Evolutionary conservation across 345 rosid genomes (phyloP).

Genomic region (Rubroshorea leprosula): DNA sequence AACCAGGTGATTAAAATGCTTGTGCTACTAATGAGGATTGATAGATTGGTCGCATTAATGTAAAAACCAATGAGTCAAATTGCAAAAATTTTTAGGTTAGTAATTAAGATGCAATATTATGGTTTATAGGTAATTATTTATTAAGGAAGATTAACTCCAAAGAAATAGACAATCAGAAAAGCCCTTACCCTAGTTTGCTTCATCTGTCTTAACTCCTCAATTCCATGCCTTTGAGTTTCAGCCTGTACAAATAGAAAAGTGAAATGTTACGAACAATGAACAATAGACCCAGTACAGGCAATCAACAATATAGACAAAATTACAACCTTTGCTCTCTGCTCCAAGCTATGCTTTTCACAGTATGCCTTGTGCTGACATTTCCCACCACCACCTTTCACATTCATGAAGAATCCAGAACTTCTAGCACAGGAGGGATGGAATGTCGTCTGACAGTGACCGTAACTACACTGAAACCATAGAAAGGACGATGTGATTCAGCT

Average conservation of each 20-base stretch:
- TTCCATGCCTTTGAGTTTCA: conserved; percentile 80
- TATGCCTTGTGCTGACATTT: conserved; percentile 87
- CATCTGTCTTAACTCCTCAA: conserved; percentile 71
- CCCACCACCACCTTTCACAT: conserved; percentile 48
- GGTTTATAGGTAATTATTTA: too few species aligned
- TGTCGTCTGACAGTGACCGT: conserved; percentile 84
- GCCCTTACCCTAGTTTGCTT: conserved; percentile 77
- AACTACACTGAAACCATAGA: conserved; percentile 68
- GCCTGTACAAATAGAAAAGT: conserved; percentile 40
- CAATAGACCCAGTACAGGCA: background rate
- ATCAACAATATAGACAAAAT: conserved; percentile 8
- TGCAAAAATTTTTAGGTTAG: too few species aligned
- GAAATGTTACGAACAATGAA: background rate
- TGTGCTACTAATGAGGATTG: too few species aligned
- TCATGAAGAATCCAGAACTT: conserved; percentile 78
- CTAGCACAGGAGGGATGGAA: conserved; percentile 96
- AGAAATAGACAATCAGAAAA: background rate
- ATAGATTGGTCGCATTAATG: too few species aligned
- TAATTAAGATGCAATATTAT: too few species aligned
- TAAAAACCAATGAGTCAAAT: too few species aligned
- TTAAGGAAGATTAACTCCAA: too few species aligned
- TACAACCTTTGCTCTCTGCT: conserved; percentile 79
- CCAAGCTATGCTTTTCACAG: conserved; percentile 84
- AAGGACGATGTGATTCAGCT: conserved; percentile 17
- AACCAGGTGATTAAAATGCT: background rate